Evolutionary conservation across 139 green algal species (phyloP).

Genomic region (Spirogloea muscicola): DNA sequence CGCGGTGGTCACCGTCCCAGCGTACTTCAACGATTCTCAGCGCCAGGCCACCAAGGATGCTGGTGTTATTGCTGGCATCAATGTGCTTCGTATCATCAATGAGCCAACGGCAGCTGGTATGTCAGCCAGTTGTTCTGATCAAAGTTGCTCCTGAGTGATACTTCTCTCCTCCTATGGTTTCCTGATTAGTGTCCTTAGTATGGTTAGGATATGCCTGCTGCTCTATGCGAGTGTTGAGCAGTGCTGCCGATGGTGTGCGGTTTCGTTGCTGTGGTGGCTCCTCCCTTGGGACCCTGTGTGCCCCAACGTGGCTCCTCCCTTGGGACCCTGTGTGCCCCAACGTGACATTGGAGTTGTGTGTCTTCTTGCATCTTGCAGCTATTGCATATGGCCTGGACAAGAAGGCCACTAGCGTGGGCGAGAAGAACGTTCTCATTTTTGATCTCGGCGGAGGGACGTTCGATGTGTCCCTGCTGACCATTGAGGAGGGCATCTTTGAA

Average conservation of each 20-base stretch:
- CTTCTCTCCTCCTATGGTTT: too few relatives aligned
- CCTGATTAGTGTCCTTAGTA: too few relatives aligned
- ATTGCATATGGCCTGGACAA: slow-evolving; percentile 75
- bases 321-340: too few relatives aligned
- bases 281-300: too few relatives aligned
- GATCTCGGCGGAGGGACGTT: slow-evolving; percentile 72
- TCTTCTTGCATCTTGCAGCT: too few relatives aligned
- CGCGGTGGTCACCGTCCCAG: slow-evolving; percentile 72
- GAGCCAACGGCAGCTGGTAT: slow-evolving; percentile 96
- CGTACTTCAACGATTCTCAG: slow-evolving; percentile 94
- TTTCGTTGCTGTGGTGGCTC: not conserved
- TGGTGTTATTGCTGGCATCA: slow-evolving; percentile 49
- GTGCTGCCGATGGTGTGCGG: not conserved
- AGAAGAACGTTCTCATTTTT: slow-evolving; percentile 73
- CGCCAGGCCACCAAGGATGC: slow-evolving; percentile 76
- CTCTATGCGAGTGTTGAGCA: not conserved
- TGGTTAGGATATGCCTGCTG: too few relatives aligned
- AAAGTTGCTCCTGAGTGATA: too few relatives aligned
- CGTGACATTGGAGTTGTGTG: too few relatives aligned
- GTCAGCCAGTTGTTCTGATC: too few relatives aligned
- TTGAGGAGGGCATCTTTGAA: slow-evolving; percentile 97
- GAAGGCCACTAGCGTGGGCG: slow-evolving; percentile 6
- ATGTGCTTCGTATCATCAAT: slow-evolving; percentile 96
- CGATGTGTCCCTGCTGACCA: slow-evolving; percentile 79
- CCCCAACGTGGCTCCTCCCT: too few relatives aligned